phyloP scores from a whole-genome alignment of 2,329 filamentous ascomycete genomes.

The Paecilomyces dactylethromorphus region DNA sequence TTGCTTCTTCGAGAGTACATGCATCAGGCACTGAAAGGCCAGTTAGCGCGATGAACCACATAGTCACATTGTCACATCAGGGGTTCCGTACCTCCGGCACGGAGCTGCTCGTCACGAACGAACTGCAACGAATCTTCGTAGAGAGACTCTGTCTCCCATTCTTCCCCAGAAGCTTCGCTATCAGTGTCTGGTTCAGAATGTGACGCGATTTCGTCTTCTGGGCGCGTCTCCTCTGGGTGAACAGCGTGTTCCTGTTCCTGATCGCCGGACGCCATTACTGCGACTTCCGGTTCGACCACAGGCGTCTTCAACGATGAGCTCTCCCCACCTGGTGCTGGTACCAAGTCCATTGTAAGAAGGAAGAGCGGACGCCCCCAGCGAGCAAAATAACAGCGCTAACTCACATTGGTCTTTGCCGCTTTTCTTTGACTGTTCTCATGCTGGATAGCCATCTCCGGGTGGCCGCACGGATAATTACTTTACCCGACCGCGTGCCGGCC shows the following conservation, averaged over 20 bases:
- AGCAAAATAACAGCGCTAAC: conserved; percentile 19
- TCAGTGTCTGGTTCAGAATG: conserved; percentile 28
- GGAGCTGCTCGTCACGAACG: conserved; percentile 47
- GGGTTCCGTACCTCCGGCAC: conserved; percentile 3
- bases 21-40: conserved; percentile 38
- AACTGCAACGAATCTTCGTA: conserved; percentile 58
- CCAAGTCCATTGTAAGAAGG: conserved; percentile 31
- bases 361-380: conserved; percentile 25
- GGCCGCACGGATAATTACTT: conserved; percentile 16
- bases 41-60: not conserved
- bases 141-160: conserved; percentile 59
- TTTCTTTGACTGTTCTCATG: conserved; percentile 7
- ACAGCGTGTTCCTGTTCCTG: conserved; percentile 9
- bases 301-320: conserved; percentile 25
- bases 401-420: conserved; percentile 27
- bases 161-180: conserved; percentile 29
- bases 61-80: not conserved
- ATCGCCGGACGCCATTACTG: conserved; percentile 19
- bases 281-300: conserved; percentile 29
- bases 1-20: conserved; percentile 64
- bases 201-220: conserved; percentile 24
- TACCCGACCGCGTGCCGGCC: not conserved
- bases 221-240: conserved; percentile 17
- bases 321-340: conserved; percentile 27
- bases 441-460: conserved; percentile 5